Evolutionary conservation across 345 rosid genomes (phyloP), one percentile per base, ranked within the genome.

Genomic region (Gossypium stocksii): DNA sequence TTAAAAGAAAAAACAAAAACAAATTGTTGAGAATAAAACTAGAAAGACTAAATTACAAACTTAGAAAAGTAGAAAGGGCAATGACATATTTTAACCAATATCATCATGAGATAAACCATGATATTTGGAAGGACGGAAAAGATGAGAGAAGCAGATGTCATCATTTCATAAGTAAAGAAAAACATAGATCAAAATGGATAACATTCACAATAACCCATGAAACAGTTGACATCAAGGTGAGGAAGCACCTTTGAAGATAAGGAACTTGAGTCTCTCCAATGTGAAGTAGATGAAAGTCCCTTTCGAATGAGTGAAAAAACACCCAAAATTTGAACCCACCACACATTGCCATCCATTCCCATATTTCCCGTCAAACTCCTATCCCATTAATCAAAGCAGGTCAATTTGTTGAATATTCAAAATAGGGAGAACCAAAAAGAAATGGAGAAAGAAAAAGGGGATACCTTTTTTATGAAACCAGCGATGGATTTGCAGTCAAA

Each of bases 231-330:
- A 60, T 78, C 74, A 74, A 34, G 71, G 41, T 56, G 62, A 45
- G 13, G 87, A 84, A 74, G 81, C 81, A 11, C 91, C 95, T 86
- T 86, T 90, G 79, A 90, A 90, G 80, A 90, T 79, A n/a, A 90
- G 88, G 74, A 90, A 88, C 67, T 83, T 86, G 74, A 90, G 91
- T 15, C 85, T 87, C 82, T 88, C 91, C 83, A 88, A 62, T 44
- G 86, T 86, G 62, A 90, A 90, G 74, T 90, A 90, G 74, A 90
- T 85, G 82, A 90, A 90, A 75, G 84, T 82, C 59, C 95, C 95
- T 80, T 85, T 82, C 0, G 92, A 83, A 79, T 88, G 92, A 65
- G 95, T 90, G 78, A 90, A 90, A 69, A 85, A 90, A 79, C 91
- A 90, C 53, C 91, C 91, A 79, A 90, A 90, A 56, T 83, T 86